These are phyloP conservation scores for Leccinum subgranulosum DNA, from an alignment of 768 basidiomycete genomes.

Conservation along the genomic window DNA sequence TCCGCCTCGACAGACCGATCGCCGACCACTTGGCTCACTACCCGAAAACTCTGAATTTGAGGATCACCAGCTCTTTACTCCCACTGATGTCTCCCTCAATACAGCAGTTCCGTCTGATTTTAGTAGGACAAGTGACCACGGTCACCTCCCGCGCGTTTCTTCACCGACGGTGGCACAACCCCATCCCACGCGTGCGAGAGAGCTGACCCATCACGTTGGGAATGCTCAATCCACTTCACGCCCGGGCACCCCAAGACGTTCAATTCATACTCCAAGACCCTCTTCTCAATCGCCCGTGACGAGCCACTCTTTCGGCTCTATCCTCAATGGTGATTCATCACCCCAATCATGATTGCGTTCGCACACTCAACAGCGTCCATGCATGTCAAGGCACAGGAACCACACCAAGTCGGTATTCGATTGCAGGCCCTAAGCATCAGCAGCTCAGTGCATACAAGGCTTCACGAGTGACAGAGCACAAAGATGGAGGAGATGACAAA, in stretches of 20 bases:
- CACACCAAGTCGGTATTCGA: slow-evolving; percentile 19
- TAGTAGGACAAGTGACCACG: slow-evolving; percentile 4
- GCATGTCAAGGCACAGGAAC: slow-evolving; percentile 32
- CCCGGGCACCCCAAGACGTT: slow-evolving; percentile 28
- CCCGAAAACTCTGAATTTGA: slow-evolving; percentile 53
- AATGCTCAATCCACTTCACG: slow-evolving; percentile 20
- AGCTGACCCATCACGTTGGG: slow-evolving; percentile 13
- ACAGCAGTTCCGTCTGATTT: not conserved
- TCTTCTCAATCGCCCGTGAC: slow-evolving; percentile 31
- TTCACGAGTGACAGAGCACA: slow-evolving; percentile 10
- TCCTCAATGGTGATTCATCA: slow-evolving; percentile 50
- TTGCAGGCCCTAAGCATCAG: slow-evolving; percentile 19
- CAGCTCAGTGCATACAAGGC: slow-evolving; percentile 20
- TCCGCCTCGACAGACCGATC: slow-evolving; percentile 68
- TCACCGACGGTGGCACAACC: slow-evolving; percentile 27
- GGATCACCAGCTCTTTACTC: slow-evolving; percentile 68
- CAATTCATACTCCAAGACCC: slow-evolving; percentile 24
- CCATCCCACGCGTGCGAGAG: slow-evolving; percentile 24
- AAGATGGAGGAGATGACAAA: slow-evolving; percentile 20
- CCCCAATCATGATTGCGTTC: slow-evolving; percentile 36
- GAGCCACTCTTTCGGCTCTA: slow-evolving; percentile 35
- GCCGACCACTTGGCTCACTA: slow-evolving; percentile 54
- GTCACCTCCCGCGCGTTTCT: slow-evolving; percentile 8
- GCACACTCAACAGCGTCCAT: slow-evolving; percentile 34
- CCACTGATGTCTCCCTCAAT: slow-evolving; percentile 48